phyloP scores from a whole-genome alignment of 805 yeast species.

The Lipomyces chichibuensis region DNA sequence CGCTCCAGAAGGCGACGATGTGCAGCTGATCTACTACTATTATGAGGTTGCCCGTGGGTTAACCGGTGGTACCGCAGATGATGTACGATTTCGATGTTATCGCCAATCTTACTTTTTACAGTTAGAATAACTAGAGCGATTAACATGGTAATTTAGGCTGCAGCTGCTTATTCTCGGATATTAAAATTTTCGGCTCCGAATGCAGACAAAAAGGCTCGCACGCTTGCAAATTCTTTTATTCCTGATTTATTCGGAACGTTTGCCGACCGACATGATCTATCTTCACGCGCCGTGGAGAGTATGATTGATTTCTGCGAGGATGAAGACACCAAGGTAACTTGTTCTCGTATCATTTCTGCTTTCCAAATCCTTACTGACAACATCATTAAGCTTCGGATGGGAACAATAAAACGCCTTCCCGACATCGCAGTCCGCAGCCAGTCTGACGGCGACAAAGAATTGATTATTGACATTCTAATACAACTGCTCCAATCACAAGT shows the following conservation, averaged over 20 bases:
- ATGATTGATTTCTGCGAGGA: slow-evolving; percentile 33
- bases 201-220: slow-evolving; percentile 18
- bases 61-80: slow-evolving; percentile 14
- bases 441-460: slow-evolving; percentile 12
- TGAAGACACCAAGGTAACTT: slow-evolving; percentile 23
- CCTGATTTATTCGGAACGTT: slow-evolving; percentile 26
- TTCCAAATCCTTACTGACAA: background rate
- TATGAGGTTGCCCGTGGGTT: slow-evolving; percentile 29
- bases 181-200: slow-evolving; percentile 14
- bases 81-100: slow-evolving; percentile 14
- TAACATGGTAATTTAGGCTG: slow-evolving; percentile 15
- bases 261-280: slow-evolving; percentile 9
- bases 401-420: slow-evolving; percentile 22
- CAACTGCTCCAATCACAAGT: slow-evolving; percentile 25
- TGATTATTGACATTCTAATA: slow-evolving; percentile 22
- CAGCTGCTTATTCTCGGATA: slow-evolving; percentile 21
- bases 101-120: background rate
- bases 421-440: slow-evolving; percentile 12
- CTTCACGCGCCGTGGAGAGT: slow-evolving; percentile 26
- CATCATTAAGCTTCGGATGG: slow-evolving; percentile 17
- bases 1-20: slow-evolving; percentile 14
- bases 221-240: slow-evolving; percentile 29
- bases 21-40: slow-evolving; percentile 26
- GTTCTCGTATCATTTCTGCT: background rate
- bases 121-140: background rate